Percentiles rank a stretch among this genome's conserved stretches.
phyloP scores from a whole-genome alignment of 805 yeast species.

The Ogataea populi-albae region DNA sequence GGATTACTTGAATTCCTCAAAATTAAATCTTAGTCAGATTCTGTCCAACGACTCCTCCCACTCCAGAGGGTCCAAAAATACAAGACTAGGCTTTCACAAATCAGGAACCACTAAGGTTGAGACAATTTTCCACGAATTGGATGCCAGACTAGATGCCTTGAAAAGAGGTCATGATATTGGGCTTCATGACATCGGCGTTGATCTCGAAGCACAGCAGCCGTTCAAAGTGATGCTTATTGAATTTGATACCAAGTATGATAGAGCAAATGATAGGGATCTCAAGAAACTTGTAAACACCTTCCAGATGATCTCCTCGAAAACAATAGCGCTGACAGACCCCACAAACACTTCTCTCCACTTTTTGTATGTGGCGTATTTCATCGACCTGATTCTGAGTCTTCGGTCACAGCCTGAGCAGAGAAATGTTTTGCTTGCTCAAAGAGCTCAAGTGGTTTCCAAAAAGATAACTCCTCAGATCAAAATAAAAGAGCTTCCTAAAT shows the following conservation, averaged over 20 bases:
- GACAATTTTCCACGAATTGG: conserved; percentile 14
- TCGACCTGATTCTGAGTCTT: conserved; percentile 14
- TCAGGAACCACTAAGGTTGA: conserved; percentile 6
- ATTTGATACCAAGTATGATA: conserved; percentile 10
- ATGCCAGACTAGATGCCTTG: conserved; percentile 6
- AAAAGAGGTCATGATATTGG: conserved; percentile 12
- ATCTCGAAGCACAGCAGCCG: conserved; percentile 6
- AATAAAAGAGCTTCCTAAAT: conserved; percentile 12
- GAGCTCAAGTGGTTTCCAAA: conserved; percentile 9
- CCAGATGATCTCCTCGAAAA: conserved; percentile 14
- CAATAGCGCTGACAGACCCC: conserved; percentile 11
- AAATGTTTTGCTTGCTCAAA: conserved; percentile 1
- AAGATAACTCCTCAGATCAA: conserved; percentile 15
- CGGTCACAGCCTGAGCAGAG: conserved; percentile 9
- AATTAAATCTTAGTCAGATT: conserved; percentile 9
- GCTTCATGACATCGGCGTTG: conserved; percentile 6
- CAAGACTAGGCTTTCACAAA: conserved; percentile 4
- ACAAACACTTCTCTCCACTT: conserved; percentile 11
- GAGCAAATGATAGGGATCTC: conserved; percentile 6
- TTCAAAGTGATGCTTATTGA: conserved; percentile 15
- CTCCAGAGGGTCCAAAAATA: conserved; percentile 4
- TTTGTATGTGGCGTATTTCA: conserved; percentile 14
- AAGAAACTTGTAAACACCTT: conserved; percentile 8
- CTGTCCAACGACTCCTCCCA: conserved; percentile 10
- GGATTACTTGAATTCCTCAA: conserved; percentile 13